Evolutionary conservation across 78 protist species (phyloP).

Genomic region (Dictyostelium purpureum): DNA sequence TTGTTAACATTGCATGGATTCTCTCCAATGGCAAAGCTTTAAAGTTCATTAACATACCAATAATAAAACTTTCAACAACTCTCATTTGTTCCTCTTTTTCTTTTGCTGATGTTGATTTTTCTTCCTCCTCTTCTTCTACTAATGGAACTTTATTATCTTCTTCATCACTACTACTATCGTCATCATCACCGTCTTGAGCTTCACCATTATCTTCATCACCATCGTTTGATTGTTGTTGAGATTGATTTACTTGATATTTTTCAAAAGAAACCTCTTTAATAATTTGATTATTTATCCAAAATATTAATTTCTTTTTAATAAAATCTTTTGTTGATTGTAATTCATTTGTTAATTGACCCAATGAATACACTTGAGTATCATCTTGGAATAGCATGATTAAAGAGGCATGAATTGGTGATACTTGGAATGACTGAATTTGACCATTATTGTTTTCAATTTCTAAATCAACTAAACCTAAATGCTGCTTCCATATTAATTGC

Average conservation of each 20-base stretch:
- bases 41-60: slow-evolving; percentile 85
- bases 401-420: slow-evolving; percentile 83
- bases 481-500: slow-evolving; percentile 76
- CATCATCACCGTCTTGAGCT: neutral
- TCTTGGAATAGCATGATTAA: slow-evolving; percentile 45
- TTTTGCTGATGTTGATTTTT: neutral
- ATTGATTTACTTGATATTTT: neutral
- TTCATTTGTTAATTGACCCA: neutral
- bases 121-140: slow-evolving; percentile 8
- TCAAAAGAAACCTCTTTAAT: slow-evolving; percentile 19
- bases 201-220: neutral
- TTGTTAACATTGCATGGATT: slow-evolving; percentile 80
- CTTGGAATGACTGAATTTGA: neutral
- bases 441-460: slow-evolving; percentile 66
- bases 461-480: slow-evolving; percentile 83
- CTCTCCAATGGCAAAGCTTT: slow-evolving; percentile 70
- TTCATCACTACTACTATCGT: slow-evolving; percentile 6
- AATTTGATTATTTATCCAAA: slow-evolving; percentile 78
- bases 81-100: slow-evolving; percentile 57
- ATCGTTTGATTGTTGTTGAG: slow-evolving; percentile 3
- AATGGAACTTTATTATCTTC: neutral
- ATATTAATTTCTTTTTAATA: slow-evolving; percentile 37
- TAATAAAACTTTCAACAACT: slow-evolving; percentile 55
- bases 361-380: neutral
- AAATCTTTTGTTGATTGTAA: slow-evolving; percentile 22